These are phyloP conservation scores for Tricholoma sp. DNA, from an alignment of 768 basidiomycete species.

Conservation along the genomic window DNA sequence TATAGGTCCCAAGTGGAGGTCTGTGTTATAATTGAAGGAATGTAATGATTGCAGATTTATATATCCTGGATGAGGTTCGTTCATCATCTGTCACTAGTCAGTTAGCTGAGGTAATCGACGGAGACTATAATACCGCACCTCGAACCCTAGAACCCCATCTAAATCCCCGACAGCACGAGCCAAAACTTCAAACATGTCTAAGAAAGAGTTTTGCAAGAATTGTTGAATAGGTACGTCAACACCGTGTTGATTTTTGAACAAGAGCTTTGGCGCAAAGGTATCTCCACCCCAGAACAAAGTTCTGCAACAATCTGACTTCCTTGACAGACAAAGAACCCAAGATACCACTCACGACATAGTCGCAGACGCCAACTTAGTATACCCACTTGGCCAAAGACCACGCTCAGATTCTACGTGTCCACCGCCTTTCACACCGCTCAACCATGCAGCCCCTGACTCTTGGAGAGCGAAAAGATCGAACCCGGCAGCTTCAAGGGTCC, in stretches of 20 bases:
- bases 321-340: not conserved
- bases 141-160: conserved; percentile 82
- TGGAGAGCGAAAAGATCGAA: conserved; percentile 81
- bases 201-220: conserved; percentile 78
- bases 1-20: conserved; percentile 78
- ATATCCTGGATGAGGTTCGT: conserved; percentile 94
- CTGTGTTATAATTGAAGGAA: conserved; percentile 89
- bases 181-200: conserved; percentile 70
- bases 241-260: conserved; percentile 41
- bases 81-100: conserved; percentile 61
- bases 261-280: conserved; percentile 74
- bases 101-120: not conserved
- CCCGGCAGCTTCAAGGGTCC: conserved; percentile 85
- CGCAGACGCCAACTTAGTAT: conserved; percentile 87
- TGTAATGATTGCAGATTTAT: conserved; percentile 79
- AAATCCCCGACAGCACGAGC: conserved; percentile 66
- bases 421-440: conserved; percentile 71
- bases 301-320: conserved; percentile 30
- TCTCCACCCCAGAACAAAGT: conserved; percentile 95
- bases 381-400: conserved; percentile 91
- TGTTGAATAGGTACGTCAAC: conserved; percentile 64
- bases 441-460: conserved; percentile 82
- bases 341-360: conserved; percentile 75
- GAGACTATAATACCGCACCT: conserved; percentile 44
- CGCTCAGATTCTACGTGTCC: conserved; percentile 74